Evolutionary conservation across 1,139 yeast genomes (phyloP), one percentile per base, ranked within the genome.

Genomic region (Pneumocystis sp.): DNA sequence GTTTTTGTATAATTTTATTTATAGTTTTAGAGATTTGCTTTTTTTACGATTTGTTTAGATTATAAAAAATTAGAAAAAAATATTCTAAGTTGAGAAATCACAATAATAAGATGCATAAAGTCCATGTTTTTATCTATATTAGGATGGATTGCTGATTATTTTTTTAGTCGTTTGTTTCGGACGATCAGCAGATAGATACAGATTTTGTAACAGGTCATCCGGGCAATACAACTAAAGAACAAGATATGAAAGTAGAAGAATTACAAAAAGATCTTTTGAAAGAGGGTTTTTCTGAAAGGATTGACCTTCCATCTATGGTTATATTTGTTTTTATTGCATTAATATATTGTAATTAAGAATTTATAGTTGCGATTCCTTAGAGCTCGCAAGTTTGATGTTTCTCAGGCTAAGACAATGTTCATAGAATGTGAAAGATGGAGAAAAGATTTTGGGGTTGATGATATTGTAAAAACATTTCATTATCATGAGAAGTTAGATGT

Each of bases 391-490:
- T 93, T 93, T 73, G 96, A 90, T 72, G 78, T 93, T 61, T 82
- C 79, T 67, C 83, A 85, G 74, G 88, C 97, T 60, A 82, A 83
- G 74, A 83, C 81, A 70, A 93, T 93, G 98, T 93, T 82, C 73
- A 82, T 80, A 69, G 84, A 82, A 70, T 91, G 97, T 78, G 98
- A 93, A 77, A 83, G 83, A 69, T 93, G 98, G 98, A 84, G 98
- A 75, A 78, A 82, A 72, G 89, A 85, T 68, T 89, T 82, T 72
- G 97, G 96, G 67, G 84, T 89, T 64, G 87, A 93, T 77, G 88
- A 93, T 67, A 87, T 93, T 70, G 80, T 93, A 74, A 79, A 82
- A 71, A 96, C 89, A 75, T 93, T 93, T 81, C 84, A 87, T 70
- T 93, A 93, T 78, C 84, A 83, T 37, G 98, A 93, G 79, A 93